These are phyloP conservation scores for Fraxinus floribunda DNA, from an alignment of 305 asterid species.

Conservation along the genomic window DNA sequence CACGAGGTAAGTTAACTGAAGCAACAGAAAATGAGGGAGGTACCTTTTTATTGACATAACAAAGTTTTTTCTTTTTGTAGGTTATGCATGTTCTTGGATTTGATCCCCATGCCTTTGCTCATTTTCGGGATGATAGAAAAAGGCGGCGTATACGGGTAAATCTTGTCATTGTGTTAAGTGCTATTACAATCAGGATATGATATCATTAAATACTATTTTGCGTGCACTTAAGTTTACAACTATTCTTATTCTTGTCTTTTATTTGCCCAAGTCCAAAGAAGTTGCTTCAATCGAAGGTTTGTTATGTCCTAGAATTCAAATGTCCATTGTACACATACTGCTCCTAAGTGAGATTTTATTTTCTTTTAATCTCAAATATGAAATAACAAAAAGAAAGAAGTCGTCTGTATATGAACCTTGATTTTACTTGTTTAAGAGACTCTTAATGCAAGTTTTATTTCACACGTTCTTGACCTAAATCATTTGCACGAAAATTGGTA, in stretches of 20 bases:
- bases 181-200: neutral
- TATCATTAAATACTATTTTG: neutral
- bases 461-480: neutral
- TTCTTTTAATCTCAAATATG: constrained; percentile 3
- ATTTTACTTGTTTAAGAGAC: neutral
- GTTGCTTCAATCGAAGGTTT: neutral
- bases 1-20: constrained; percentile 62
- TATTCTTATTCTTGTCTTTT: neutral
- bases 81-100: constrained; percentile 97
- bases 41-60: constrained; percentile 19
- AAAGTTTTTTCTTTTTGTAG: constrained; percentile 33
- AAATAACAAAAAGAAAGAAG: constrained; percentile 1
- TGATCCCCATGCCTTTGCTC: constrained; percentile 97
- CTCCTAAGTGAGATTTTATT: neutral
- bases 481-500: neutral
- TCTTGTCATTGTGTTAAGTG: constrained; percentile 13
- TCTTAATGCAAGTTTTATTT: constrained; percentile 8
- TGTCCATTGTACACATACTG: neutral
- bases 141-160: constrained; percentile 75
- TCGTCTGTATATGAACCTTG: neutral
- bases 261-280: neutral
- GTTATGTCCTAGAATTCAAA: neutral
- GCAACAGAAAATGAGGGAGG: neutral
- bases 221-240: neutral
- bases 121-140: constrained; percentile 92